Conservation (phyloP, 257 asterid species). For the Paraleonurus japonicus region DNA sequence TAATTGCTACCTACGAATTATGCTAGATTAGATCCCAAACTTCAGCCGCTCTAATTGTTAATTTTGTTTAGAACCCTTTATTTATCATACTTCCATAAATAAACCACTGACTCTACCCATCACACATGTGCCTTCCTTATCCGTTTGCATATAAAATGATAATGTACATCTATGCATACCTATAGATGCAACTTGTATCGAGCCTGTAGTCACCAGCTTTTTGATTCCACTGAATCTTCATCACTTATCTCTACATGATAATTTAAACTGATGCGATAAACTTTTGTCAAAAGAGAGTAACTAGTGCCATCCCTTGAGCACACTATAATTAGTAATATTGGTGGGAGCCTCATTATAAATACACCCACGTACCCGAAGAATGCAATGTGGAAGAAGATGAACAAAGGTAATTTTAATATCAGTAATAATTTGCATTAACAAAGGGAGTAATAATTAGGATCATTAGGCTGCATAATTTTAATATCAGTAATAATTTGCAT, state of each 20-base stretch:
- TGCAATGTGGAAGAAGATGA: background rate
- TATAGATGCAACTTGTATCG: slow-evolving; percentile 7
- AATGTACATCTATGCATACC: slow-evolving; percentile 2
- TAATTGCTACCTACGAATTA: too few relatives aligned
- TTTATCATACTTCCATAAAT: too few relatives aligned
- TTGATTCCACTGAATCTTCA: background rate
- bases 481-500: background rate
- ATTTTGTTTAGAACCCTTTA: too few relatives aligned
- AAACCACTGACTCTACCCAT: too few relatives aligned
- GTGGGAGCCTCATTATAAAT: slow-evolving; percentile 22
- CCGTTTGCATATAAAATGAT: background rate
- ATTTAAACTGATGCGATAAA: slow-evolving; percentile 5
- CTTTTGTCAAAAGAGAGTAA: background rate
- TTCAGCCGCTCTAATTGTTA: too few relatives aligned
- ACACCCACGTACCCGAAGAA: background rate
- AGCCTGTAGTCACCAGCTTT: background rate
- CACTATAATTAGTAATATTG: slow-evolving; percentile 16
- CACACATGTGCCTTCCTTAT: too few relatives aligned
- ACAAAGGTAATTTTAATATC: background rate
- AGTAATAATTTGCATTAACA: background rate
- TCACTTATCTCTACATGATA: background rate
- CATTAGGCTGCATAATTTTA: too few relatives aligned
- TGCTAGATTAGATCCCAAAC: too few relatives aligned
- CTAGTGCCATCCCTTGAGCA: slow-evolving; percentile 35
- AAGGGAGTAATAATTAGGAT: too few relatives aligned